These are phyloP conservation scores for Cyanodermella asteris DNA, from an alignment of 2,329 filamentous ascomycete species.

Conservation along the genomic window DNA sequence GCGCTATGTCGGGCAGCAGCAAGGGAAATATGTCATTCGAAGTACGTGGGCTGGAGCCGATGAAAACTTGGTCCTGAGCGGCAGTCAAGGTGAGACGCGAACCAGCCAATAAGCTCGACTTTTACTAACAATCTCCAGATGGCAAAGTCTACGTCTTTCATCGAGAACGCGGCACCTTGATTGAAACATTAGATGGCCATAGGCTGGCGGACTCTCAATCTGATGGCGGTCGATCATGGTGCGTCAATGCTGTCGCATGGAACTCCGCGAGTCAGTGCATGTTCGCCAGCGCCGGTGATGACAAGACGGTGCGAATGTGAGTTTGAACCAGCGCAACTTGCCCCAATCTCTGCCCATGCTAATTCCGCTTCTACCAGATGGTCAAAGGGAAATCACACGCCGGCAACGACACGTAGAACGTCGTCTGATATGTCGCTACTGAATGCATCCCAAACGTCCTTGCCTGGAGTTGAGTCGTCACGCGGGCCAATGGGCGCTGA, in stretches of 20 bases:
- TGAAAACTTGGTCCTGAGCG: constrained; percentile 78
- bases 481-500: no score
- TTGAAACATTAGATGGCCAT: constrained; percentile 61
- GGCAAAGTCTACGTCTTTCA: constrained; percentile 73
- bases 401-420: no score
- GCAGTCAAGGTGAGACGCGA: constrained; percentile 54
- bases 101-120: no score
- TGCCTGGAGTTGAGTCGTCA: no score
- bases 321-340: constrained; percentile 14
- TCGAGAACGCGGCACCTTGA: constrained; percentile 52
- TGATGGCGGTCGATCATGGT: no score
- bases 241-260: constrained; percentile 77
- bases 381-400: no score
- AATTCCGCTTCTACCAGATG: constrained; percentile 3
- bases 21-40: constrained; percentile 59
- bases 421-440: not conserved
- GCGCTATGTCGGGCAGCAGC: constrained; percentile 53
- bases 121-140: constrained; percentile 20
- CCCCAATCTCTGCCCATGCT: not conserved
- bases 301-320: constrained; percentile 67
- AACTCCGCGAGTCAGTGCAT: constrained; percentile 63
- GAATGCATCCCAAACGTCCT: not conserved
- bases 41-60: constrained; percentile 71
- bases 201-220: no score
- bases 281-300: constrained; percentile 82